Evolutionary conservation across 176 grass and related monocot genomes (phyloP).

Genomic region (Pontederia paniculata): DNA sequence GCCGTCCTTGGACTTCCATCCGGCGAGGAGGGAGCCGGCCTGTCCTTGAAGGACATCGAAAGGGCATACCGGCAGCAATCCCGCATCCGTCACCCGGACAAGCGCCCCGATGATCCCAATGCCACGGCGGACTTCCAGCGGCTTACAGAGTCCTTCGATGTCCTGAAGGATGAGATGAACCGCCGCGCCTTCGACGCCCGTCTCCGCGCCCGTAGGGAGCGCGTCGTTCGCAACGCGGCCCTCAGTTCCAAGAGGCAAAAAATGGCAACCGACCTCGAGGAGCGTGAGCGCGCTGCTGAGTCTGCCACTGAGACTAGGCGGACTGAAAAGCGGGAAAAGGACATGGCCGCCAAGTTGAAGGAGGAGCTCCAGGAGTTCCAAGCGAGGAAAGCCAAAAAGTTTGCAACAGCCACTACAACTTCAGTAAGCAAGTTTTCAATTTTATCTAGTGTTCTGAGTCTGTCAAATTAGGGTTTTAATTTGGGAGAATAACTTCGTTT

Average conservation of each 20-base stretch:
- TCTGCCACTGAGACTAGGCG: conserved; percentile 17
- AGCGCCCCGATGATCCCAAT: conserved; percentile 57
- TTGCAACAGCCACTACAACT: conserved; percentile 13
- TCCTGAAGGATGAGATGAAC: conserved; percentile 54
- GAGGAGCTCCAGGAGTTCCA: conserved; percentile 40
- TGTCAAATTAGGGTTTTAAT: too few species aligned
- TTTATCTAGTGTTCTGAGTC: too few species aligned
- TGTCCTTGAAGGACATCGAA: conserved; percentile 57
- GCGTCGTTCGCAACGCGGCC: conserved; percentile 25
- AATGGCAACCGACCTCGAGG: conserved; percentile 57
- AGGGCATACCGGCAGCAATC: conserved; percentile 58
- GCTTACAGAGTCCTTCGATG: conserved; percentile 52
- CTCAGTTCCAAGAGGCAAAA: conserved; percentile 45
- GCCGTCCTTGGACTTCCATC: conserved; percentile 50
- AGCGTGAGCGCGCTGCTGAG: conserved; percentile 53
- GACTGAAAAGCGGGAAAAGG: conserved; percentile 28
- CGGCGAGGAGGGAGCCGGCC: conserved; percentile 46
- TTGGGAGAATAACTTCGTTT: too few species aligned
- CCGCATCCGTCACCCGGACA: conserved; percentile 61
- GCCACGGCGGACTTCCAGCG: conserved; percentile 82
- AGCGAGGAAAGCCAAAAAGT: conserved; percentile 16
- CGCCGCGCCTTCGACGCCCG: conserved; percentile 58
- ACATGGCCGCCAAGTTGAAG: conserved; percentile 31
- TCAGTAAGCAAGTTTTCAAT: not conserved
- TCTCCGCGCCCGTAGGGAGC: conserved; percentile 47